phyloP scores from a whole-genome alignment of 345 rosid species.

The Populus ilicifolia region DNA sequence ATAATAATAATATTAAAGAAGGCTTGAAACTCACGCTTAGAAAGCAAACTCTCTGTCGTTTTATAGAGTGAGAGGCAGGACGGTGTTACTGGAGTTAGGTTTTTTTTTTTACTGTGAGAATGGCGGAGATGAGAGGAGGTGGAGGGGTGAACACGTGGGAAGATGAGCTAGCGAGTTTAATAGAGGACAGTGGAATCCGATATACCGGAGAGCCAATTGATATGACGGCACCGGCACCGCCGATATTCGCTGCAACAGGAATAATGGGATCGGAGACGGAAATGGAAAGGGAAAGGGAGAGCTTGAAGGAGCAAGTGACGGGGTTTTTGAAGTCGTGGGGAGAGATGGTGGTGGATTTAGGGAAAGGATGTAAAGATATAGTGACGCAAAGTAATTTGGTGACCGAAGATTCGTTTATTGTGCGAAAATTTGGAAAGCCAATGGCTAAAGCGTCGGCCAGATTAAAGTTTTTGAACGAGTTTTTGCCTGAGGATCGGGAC shows the following conservation, averaged over 20 bases:
- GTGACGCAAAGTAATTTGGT: conserved; percentile 52
- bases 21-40: conserved; percentile 57
- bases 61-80: not conserved
- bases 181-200: conserved; percentile 43
- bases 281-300: no score
- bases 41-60: conserved; percentile 29
- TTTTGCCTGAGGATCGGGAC: conserved; percentile 96
- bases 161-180: conserved; percentile 63
- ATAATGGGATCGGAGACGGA: not conserved
- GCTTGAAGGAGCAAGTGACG: conserved; percentile 57
- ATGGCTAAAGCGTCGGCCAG: conserved; percentile 53
- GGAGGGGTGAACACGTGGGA: conserved; percentile 51
- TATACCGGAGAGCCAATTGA: conserved; percentile 43
- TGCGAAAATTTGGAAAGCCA: conserved; percentile 67
- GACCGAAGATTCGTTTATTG: conserved; percentile 67
- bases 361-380: conserved; percentile 69
- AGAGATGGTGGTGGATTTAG: conserved; percentile 77
- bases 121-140: conserved; percentile 58
- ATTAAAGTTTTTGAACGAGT: conserved; percentile 75
- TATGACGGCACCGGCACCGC: conserved; percentile 15
- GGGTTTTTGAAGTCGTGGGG: conserved; percentile 85
- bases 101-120: conserved; percentile 26
- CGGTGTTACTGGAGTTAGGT: no score
- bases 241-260: conserved; percentile 17
- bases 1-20: conserved; percentile 18